Percentiles rank a stretch among this genome's conserved stretches.
These are phyloP conservation scores for Articulospora tetracladia DNA, from an alignment of 495 filamentous ascomycete species.

Conservation along the genomic window DNA sequence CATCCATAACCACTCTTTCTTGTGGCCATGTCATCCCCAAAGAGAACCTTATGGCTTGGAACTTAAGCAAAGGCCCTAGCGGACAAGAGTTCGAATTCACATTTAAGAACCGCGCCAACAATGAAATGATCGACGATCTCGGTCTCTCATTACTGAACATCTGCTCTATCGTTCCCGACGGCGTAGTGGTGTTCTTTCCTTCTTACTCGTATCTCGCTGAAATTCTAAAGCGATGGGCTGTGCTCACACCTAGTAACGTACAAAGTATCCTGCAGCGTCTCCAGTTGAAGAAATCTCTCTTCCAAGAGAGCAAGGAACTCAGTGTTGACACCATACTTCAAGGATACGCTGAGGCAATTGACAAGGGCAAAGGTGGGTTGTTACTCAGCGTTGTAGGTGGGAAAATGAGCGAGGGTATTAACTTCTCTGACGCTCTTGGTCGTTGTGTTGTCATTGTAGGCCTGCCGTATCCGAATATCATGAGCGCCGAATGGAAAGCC, in stretches of 20 bases:
- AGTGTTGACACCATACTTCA: conserved; percentile 61
- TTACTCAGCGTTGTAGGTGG: conserved; percentile 94
- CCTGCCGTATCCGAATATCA: conserved; percentile 88
- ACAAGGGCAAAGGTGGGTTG: conserved; percentile 64
- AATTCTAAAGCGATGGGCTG: conserved; percentile 66
- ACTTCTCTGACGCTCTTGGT: conserved; percentile 90
- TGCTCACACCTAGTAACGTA: conserved; percentile 18
- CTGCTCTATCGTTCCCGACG: conserved; percentile 74
- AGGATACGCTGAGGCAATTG: conserved; percentile 67
- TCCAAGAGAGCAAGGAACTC: conserved; percentile 61
- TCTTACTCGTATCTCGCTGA: conserved; percentile 85
- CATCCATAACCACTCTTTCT: conserved; percentile 73
- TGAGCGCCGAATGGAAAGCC: conserved; percentile 87
- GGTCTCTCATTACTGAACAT: conserved; percentile 69
- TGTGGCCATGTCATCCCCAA: conserved; percentile 92
- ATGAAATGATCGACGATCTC: conserved; percentile 69
- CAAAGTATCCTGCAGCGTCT: conserved; percentile 51
- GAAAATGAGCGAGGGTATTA: conserved; percentile 94
- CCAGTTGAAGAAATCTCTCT: conserved; percentile 58
- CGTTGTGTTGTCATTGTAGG: conserved; percentile 87
- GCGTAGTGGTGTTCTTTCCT: conserved; percentile 94
- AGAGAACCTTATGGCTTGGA: conserved; percentile 73
- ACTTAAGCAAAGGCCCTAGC: conserved; percentile 48
- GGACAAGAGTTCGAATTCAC: conserved; percentile 79
- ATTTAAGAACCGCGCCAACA: conserved; percentile 66